Conservation (phyloP, 2,329 filamentous ascomycete species). For the Pseudogymnoascus sp. region DNA sequence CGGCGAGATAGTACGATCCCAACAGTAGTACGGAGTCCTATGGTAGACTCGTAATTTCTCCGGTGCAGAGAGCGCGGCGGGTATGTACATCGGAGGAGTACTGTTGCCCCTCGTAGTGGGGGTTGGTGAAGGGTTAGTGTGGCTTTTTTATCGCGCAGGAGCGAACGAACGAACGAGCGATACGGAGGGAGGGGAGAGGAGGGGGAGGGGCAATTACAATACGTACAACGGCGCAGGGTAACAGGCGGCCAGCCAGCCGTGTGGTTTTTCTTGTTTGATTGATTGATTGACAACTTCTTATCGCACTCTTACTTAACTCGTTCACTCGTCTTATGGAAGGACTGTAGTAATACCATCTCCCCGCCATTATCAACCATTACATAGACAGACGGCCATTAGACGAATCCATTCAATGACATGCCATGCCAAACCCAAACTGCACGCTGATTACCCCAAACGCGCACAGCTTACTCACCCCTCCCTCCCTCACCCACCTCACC, state of each 20-base stretch:
- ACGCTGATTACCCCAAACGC: neutral
- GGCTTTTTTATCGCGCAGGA: neutral
- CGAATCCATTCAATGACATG: neutral
- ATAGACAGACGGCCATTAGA: neutral
- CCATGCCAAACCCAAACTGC: neutral
- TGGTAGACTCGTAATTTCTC: neutral
- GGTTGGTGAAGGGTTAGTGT: neutral
- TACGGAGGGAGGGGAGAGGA: neutral
- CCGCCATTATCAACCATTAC: neutral
- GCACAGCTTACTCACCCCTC: neutral
- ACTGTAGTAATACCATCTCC: neutral
- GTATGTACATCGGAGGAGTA: too few relatives aligned
- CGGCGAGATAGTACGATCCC: neutral
- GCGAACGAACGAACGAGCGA: neutral
- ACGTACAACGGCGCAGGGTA: too few relatives aligned
- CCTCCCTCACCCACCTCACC: too few relatives aligned
- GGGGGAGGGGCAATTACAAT: neutral
- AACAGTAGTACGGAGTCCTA: too few relatives aligned
- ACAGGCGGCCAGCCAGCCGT: neutral
- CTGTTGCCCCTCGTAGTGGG: neutral
- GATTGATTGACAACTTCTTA: neutral
- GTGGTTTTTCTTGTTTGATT: neutral
- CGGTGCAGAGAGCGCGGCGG: too few relatives aligned
- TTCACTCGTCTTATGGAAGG: neutral
- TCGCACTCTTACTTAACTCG: neutral